Evolutionary conservation across 2,329 filamentous ascomycete species (phyloP).

Genomic region (Trichoderma hamatum): DNA sequence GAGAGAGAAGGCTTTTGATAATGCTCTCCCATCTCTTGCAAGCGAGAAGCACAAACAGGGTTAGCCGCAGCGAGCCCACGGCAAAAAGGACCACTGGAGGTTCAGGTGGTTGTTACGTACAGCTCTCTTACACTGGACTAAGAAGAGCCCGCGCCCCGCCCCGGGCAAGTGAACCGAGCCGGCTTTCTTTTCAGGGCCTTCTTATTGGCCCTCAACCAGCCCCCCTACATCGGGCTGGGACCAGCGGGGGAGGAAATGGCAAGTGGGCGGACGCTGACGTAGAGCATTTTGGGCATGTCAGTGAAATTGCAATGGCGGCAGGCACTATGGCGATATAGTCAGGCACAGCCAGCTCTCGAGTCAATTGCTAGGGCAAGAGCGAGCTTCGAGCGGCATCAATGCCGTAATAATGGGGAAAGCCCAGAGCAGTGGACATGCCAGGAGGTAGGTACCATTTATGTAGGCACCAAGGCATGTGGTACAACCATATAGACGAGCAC

Average conservation of each 20-base stretch:
- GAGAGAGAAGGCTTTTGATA: not conserved
- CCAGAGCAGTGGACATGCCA: not conserved
- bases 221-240: slow-evolving; percentile 6
- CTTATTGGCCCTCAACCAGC: not conserved
- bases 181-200: slow-evolving; percentile 15
- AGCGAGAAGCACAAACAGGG: not conserved
- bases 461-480: not conserved
- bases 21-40: not conserved
- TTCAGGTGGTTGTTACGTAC: not conserved
- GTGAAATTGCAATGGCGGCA: not conserved
- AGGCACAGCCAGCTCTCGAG: slow-evolving; percentile 2
- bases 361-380: not conserved
- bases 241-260: not conserved
- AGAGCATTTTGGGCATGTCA: not conserved
- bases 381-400: not conserved
- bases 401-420: not conserved
- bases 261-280: slow-evolving; percentile 18
- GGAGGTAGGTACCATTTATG: not conserved
- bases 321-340: not conserved
- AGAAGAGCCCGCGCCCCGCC: not conserved
- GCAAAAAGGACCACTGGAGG: not conserved
- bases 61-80: slow-evolving; percentile 1
- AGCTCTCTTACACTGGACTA: not conserved
- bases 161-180: slow-evolving; percentile 13
- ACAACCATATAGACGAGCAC: not conserved